A percentile compares a stretch with the other conserved stretches of the same genome.
Evolutionary conservation across 371 early-diverging fungal species (phyloP).

Genomic region (Mortierella sp.): DNA sequence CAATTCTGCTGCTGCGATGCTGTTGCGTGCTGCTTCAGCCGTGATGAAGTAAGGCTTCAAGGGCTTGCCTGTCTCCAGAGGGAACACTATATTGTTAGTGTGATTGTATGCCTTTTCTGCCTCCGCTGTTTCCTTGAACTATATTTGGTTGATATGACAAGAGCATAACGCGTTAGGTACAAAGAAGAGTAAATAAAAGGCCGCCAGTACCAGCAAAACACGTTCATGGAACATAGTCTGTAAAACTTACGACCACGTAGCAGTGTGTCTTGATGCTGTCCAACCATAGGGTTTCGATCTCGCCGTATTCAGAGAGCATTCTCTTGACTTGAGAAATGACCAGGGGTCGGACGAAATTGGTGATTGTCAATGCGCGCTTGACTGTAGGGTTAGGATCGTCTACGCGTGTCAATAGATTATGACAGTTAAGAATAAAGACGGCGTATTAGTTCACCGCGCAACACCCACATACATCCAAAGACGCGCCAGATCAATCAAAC

Average conservation of each 20-base stretch:
- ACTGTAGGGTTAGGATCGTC: not conserved
- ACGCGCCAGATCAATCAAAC: not conserved
- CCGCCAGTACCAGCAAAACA: not conserved
- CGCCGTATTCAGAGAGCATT: constrained; percentile 75
- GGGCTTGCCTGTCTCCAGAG: constrained; percentile 75
- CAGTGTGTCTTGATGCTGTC: constrained; percentile 89
- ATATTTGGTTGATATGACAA: not conserved
- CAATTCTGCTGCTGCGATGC: constrained; percentile 73
- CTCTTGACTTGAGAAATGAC: constrained; percentile 73
- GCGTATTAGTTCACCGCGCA: not conserved
- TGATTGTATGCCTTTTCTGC: constrained; percentile 68
- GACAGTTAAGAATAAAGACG: not conserved
- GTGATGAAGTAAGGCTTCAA: constrained; percentile 73
- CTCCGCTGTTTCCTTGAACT: constrained; percentile 67
- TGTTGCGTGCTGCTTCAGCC: constrained; percentile 64
- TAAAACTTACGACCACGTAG: constrained; percentile 76
- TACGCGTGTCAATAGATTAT: not conserved
- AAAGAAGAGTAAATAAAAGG: not conserved
- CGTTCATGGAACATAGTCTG: not conserved
- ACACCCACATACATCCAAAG: not conserved
- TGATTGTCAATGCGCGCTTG: constrained; percentile 71
- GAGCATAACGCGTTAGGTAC: not conserved
- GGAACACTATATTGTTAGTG: constrained; percentile 74
- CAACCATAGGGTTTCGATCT: constrained; percentile 83
- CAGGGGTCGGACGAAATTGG: constrained; percentile 85